These are phyloP conservation scores for Babesia ovata DNA, from an alignment of 169 alveolate species.

Conservation along the genomic window DNA sequence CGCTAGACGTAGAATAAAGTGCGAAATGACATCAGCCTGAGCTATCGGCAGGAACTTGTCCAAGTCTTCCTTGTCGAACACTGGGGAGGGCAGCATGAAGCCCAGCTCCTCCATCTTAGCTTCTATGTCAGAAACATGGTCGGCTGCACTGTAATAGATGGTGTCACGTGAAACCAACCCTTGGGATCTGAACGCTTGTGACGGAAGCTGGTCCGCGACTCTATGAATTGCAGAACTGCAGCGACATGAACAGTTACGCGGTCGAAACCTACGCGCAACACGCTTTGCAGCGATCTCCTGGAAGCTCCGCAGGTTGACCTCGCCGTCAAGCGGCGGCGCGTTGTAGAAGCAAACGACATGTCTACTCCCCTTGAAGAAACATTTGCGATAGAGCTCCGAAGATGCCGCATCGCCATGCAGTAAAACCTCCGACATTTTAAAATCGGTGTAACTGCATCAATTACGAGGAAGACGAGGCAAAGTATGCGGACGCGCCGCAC, in stretches of 20 bases:
- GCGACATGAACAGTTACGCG: not conserved
- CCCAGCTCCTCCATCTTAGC: constrained; percentile 73
- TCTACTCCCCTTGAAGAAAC: constrained; percentile 68
- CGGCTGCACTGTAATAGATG: constrained; percentile 10
- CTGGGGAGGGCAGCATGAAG: constrained; percentile 70
- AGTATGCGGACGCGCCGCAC: not conserved
- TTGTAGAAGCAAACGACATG: constrained; percentile 70
- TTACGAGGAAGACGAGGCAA: not conserved
- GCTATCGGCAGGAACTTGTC: constrained; percentile 71
- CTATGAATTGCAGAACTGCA: constrained; percentile 66
- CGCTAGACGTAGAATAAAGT: constrained; percentile 77
- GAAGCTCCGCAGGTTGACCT: constrained; percentile 74
- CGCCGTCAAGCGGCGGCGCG: constrained; percentile 76
- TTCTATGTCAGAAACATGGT: constrained; percentile 51
- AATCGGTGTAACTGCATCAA: not conserved
- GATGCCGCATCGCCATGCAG: constrained; percentile 14
- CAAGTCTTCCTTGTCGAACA: constrained; percentile 67
- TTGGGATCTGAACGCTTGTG: constrained; percentile 24
- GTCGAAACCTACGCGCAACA: constrained; percentile 61
- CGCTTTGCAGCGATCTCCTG: constrained; percentile 82
- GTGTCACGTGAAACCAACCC: constrained; percentile 6
- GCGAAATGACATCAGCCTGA: constrained; percentile 78
- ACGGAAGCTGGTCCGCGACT: constrained; percentile 37
- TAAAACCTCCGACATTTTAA: constrained; percentile 15
- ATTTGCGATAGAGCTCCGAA: constrained; percentile 37